A percentile compares a stretch with the other conserved stretches of the same genome.
Conservation (phyloP, 2,329 filamentous ascomycete genomes). For the Fusarium algeriense region DNA sequence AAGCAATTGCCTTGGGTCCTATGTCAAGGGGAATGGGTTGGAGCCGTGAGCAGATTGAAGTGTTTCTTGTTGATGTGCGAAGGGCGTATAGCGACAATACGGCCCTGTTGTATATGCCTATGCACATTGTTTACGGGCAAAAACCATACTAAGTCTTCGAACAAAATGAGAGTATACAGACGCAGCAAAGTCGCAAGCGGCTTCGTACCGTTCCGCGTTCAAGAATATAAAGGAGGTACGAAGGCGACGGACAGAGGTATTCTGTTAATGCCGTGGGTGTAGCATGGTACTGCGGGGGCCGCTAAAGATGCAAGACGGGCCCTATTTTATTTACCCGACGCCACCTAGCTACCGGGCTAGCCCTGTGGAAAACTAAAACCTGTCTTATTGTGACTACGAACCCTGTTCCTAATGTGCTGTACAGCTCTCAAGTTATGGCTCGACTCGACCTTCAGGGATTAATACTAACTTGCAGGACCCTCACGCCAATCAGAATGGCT, state of each 20-base stretch:
- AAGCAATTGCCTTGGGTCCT: constrained; percentile 65
- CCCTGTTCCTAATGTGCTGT: constrained; percentile 7
- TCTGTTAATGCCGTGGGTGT: background rate
- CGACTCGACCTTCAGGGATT: background rate
- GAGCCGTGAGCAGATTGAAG: constrained; percentile 61
- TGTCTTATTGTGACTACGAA: constrained; percentile 7
- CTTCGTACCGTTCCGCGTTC: background rate
- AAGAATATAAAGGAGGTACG: background rate
- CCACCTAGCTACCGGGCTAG: constrained; percentile 16
- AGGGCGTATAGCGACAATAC: constrained; percentile 61
- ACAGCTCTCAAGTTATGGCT: constrained; percentile 10
- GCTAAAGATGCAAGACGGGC: constrained; percentile 13
- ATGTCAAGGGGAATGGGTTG: constrained; percentile 63
- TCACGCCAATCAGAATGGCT: constrained; percentile 16
- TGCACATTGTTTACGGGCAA: constrained; percentile 67
- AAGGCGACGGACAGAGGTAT: background rate
- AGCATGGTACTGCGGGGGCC: constrained; percentile 3
- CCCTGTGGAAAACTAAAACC: background rate
- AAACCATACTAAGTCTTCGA: constrained; percentile 53
- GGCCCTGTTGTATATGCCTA: constrained; percentile 66
- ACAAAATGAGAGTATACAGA: constrained; percentile 4
- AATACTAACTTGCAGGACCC: background rate
- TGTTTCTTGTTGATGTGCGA: constrained; percentile 62
- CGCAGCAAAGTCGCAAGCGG: background rate
- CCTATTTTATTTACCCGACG: constrained; percentile 3